phyloP scores from a whole-genome alignment of 805 yeast species.

The Millerago galiae region DNA sequence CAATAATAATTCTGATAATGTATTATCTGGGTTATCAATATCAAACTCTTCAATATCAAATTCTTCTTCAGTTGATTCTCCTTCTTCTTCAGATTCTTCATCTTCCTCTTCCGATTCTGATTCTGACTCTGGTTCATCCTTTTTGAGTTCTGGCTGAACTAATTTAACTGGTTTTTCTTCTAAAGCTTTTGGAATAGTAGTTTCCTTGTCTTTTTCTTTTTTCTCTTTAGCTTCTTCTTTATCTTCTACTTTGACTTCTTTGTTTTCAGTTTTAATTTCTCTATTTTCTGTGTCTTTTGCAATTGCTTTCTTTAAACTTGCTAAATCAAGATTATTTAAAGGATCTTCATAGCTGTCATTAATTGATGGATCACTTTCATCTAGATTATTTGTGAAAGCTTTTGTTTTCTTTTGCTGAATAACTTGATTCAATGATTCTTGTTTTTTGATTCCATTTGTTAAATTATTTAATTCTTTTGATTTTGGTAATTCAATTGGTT shows the following conservation, averaged over 20 bases:
- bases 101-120: neutral
- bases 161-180: neutral
- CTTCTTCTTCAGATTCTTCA: neutral
- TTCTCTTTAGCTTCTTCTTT: neutral
- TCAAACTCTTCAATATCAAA: slow-evolving; percentile 74
- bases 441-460: neutral
- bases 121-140: neutral
- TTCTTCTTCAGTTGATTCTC: slow-evolving; percentile 27
- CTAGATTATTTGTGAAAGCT: no score
- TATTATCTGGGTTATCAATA: slow-evolving; percentile 82
- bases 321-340: slow-evolving; percentile 1
- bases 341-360: slow-evolving; percentile 1
- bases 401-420: neutral
- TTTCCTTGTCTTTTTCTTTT: neutral
- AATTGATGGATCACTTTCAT: neutral
- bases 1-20: slow-evolving; percentile 72
- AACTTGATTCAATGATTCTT: neutral
- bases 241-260: neutral
- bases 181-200: neutral
- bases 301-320: slow-evolving; percentile 8
- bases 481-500: neutral
- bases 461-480: neutral
- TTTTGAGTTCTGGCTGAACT: neutral
- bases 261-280: neutral
- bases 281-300: slow-evolving; percentile 5